These are phyloP conservation scores for Capsicum rhomboideum DNA, from an alignment of 257 asterid genomes.

Conservation along the genomic window DNA sequence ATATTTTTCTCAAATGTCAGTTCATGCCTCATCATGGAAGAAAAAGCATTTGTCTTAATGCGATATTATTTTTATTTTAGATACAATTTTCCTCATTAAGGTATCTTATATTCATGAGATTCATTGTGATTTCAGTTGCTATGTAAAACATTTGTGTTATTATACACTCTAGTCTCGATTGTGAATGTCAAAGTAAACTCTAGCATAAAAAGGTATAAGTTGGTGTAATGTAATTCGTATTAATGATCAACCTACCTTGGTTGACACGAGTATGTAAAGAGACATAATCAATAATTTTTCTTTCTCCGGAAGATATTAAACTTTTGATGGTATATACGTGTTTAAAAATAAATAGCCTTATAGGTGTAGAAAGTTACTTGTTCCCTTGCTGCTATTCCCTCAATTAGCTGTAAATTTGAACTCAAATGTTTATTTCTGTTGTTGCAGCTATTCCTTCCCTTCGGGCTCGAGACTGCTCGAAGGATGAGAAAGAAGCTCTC, in stretches of 20 bases:
- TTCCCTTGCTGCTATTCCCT: not conserved
- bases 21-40: not conserved
- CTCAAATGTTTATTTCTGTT: not conserved
- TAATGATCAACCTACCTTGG: not conserved
- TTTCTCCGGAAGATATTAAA: not conserved
- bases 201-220: not conserved
- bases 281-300: not conserved
- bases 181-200: not conserved
- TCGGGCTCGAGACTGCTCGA: conserved; percentile 94
- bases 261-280: not conserved
- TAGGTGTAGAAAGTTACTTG: not conserved
- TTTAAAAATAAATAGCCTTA: not conserved
- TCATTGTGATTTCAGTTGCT: not conserved
- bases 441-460: conserved; percentile 88
- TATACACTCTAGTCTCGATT: not conserved
- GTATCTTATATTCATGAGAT: not conserved
- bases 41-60: not conserved
- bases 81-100: not conserved
- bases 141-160: not conserved
- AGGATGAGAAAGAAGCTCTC: conserved; percentile 94
- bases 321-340: not conserved
- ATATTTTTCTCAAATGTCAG: not conserved
- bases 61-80: not conserved
- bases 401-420: not conserved
- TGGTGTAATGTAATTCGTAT: not conserved